phyloP scores from a whole-genome alignment of 495 filamentous ascomycete species.

The Cladorrhinum samala region DNA sequence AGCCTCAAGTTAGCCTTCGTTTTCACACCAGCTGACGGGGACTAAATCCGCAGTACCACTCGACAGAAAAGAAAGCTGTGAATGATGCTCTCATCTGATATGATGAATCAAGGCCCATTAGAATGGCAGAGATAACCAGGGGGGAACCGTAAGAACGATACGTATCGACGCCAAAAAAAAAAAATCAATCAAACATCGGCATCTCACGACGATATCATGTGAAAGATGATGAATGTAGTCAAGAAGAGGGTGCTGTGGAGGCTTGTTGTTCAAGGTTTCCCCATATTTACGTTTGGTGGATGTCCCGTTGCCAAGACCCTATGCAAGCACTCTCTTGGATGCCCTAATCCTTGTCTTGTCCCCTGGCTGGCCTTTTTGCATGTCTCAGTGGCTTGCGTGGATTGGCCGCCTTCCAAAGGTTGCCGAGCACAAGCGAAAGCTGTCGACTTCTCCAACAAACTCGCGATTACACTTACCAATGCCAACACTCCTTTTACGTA shows the following conservation, averaged over 20 bases:
- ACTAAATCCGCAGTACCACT: too few relatives aligned
- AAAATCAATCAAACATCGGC: too few relatives aligned
- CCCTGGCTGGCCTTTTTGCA: background rate
- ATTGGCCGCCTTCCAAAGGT: slow-evolving; percentile 5
- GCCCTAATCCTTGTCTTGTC: background rate
- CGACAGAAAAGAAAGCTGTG: too few relatives aligned
- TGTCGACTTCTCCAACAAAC: slow-evolving; percentile 16
- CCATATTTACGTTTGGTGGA: background rate
- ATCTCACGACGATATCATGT: too few relatives aligned
- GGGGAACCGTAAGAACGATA: too few relatives aligned
- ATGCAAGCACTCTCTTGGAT: background rate
- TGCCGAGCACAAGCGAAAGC: slow-evolving; percentile 7
- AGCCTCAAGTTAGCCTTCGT: too few relatives aligned
- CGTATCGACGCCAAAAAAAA: too few relatives aligned
- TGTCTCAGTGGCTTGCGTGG: slow-evolving; percentile 1
- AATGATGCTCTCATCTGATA: too few relatives aligned
- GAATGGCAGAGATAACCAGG: too few relatives aligned
- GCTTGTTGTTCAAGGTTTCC: background rate
- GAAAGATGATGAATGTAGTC: too few relatives aligned
- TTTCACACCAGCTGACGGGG: too few relatives aligned
- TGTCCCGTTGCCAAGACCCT: slow-evolving; percentile 1
- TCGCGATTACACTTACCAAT: background rate
- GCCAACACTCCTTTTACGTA: slow-evolving; percentile 4
- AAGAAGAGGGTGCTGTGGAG: background rate
- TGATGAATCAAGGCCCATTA: too few relatives aligned